Conservation (phyloP, 352 stramenopile genomes). For the Globisporangium emineosum region DNA sequence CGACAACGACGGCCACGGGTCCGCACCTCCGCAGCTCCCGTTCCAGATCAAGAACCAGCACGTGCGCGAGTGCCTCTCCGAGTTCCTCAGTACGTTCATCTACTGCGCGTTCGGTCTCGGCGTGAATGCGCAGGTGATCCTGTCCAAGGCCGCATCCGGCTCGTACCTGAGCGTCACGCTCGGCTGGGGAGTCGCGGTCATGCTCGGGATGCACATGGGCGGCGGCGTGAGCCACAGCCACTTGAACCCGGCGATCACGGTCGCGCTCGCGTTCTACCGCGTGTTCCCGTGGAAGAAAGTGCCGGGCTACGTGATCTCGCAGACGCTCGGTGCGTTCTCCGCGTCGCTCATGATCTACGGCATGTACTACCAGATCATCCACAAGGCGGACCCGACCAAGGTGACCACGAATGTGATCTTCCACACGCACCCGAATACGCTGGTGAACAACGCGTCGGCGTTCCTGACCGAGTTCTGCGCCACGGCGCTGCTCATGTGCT, state of each 20-base stretch:
- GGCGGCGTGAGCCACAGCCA: conserved; percentile 35
- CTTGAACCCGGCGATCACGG: conserved; percentile 40
- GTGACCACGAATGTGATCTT: conserved; percentile 23
- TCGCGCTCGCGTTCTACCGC: conserved; percentile 24
- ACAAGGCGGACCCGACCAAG: conserved; percentile 22
- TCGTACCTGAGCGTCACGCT: conserved; percentile 29
- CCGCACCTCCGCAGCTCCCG: conserved; percentile 14
- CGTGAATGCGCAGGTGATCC: conserved; percentile 26
- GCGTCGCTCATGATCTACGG: conserved; percentile 28
- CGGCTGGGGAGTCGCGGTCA: conserved; percentile 39
- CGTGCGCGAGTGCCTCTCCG: conserved; percentile 34
- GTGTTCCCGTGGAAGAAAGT: conserved; percentile 24
- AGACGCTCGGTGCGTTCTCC: conserved; percentile 26
- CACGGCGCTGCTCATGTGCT: conserved; percentile 25
- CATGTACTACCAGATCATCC: conserved; percentile 30
- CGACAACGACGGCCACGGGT: not conserved
- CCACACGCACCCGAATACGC: conserved; percentile 27
- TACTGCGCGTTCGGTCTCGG: conserved; percentile 25
- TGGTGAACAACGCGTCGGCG: conserved; percentile 21
- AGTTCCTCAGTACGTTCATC: conserved; percentile 40
- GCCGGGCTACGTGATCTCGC: conserved; percentile 25
- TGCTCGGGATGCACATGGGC: conserved; percentile 34
- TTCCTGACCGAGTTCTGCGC: conserved; percentile 31
- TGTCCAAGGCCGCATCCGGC: conserved; percentile 17
- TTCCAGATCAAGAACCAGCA: conserved; percentile 27